Conservation (phyloP, 2,329 filamentous ascomycete species). For the Thielaviopsis musarum region DNA sequence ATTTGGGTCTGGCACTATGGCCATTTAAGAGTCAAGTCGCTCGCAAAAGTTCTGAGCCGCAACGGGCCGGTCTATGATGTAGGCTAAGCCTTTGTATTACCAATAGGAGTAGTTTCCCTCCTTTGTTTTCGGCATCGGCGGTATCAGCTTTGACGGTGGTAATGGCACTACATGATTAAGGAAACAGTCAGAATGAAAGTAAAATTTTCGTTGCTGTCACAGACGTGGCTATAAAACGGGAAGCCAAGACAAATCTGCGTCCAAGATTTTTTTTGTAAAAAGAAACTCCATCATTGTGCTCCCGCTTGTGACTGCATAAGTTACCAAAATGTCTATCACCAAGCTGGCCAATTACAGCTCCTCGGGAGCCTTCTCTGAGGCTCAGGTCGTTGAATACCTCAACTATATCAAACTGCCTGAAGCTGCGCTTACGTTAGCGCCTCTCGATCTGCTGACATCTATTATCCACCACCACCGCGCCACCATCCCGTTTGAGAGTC, state of each 20-base stretch:
- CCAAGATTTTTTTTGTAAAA: not conserved
- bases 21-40: not conserved
- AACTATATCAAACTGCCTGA: constrained; percentile 17
- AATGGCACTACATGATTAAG: no score
- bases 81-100: no score
- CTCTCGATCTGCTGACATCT: constrained; percentile 17
- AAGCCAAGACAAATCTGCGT: no score
- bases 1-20: not conserved
- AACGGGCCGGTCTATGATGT: no score
- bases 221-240: no score
- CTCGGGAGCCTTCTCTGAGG: constrained; percentile 6
- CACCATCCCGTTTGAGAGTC: constrained; percentile 36
- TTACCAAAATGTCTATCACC: not conserved
- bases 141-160: no score
- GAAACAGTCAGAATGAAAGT: no score
- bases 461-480: constrained; percentile 27
- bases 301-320: not conserved
- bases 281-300: not conserved
- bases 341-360: not conserved
- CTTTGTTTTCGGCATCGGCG: no score
- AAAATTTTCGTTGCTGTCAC: no score
- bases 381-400: constrained; percentile 19
- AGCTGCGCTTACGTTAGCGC: constrained; percentile 1
- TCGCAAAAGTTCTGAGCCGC: no score
- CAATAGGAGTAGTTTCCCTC: no score